Percentiles rank a stretch among this genome's conserved stretches.
Conservation (phyloP, 2,329 filamentous ascomycete species). For the Colletotrichum australisinense region DNA sequence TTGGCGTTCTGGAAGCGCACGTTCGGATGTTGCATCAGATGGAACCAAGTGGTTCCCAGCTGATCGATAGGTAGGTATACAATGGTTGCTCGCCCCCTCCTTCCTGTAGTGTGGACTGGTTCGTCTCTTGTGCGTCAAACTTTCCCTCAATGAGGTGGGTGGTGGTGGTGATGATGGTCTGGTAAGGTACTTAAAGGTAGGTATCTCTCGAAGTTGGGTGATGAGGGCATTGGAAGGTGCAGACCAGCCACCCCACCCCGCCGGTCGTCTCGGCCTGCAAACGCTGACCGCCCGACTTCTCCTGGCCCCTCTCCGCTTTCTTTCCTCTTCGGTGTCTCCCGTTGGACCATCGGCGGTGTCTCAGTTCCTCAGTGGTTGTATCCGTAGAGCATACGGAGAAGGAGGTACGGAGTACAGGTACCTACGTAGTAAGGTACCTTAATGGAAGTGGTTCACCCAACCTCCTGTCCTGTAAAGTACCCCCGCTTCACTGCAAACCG, state of each 20-base stretch:
- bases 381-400: neutral
- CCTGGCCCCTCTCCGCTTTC: conserved; percentile 32
- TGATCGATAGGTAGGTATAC: neutral
- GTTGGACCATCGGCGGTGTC: conserved; percentile 22
- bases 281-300: conserved; percentile 7
- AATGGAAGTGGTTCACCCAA: conserved; percentile 19
- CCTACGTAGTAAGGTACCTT: neutral
- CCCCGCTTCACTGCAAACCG: conserved; percentile 33
- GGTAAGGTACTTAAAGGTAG: too few species aligned
- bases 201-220: neutral
- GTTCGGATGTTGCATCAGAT: conserved; percentile 5
- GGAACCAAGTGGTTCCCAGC: neutral
- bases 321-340: conserved; percentile 21
- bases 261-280: conserved; percentile 27
- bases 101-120: neutral
- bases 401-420: too few species aligned
- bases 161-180: neutral
- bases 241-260: conserved; percentile 24
- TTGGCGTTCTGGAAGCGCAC: neutral
- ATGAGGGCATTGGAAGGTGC: too few species aligned
- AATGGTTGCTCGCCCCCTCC: neutral
- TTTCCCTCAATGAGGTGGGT: neutral
- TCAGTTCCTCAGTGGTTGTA: neutral
- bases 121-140: neutral
- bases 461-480: conserved; percentile 6